Evolutionary conservation across 768 basidiomycete species (phyloP), one percentile per base, ranked within the genome.

Genomic region (Lactarius psammicola): DNA sequence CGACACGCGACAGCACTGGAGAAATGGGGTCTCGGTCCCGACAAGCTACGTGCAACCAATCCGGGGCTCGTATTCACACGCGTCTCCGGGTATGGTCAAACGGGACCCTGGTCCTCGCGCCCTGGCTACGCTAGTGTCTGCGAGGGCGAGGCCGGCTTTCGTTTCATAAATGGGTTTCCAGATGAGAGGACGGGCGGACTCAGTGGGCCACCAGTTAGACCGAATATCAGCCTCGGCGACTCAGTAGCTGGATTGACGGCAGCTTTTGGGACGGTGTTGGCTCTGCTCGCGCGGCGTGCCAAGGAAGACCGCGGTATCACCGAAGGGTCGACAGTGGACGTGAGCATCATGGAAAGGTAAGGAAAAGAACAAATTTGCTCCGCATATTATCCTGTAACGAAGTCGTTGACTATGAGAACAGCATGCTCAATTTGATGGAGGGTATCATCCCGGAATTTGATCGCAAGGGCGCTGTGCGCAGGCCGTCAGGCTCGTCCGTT

Each of bases 41-140:
- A 75, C 13, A 80, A 80, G 61, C 72, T 89, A 5, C 84, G 83
- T 23, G 86, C 85, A 20, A 84, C 86, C 67, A 95, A 96, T 70
- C 90, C 94, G 0, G 87, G 86, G 59, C 82, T 98, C 63, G 92
- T 98, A 71, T 95, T 92, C 73, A 96, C 94, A 8, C 92, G 95
- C 68, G 86, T 90, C 23, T 88, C 87, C 67, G 88, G 88, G 7
- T 90, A 88, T 68, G 88, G 88, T 4, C 88, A 89, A 70, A 88
- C 86, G 0, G 88, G 88, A 2, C 87, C 88, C 26, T 89, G 87
- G 88, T 81, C 85, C 0, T 80, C 83, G 23, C 82, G 87, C 13
- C 87, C 87, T 8, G 87, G 88, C 26, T 90, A 86, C 66, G 87
- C 88, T 2, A 86, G 88, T 4, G 87, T 89, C 3, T 89, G 88